Evolutionary conservation across 1,139 yeast species (phyloP).

Genomic region (Blastobotrys indianensis): DNA sequence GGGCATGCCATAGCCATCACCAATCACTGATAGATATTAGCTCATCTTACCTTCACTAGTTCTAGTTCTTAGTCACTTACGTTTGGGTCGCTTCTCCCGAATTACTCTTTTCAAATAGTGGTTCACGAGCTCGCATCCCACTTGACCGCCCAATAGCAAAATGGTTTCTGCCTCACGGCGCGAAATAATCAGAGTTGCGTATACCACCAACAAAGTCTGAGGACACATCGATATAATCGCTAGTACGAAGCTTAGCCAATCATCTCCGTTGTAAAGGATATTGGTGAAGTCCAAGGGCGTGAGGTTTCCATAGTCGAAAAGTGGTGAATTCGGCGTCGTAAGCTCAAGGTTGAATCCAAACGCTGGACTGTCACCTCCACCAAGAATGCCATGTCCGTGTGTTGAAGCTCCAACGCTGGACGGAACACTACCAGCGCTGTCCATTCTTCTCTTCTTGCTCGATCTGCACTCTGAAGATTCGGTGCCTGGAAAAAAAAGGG

Average conservation of each 20-base stretch:
- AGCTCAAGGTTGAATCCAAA: no score
- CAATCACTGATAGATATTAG: conserved; percentile 41
- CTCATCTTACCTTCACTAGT: background rate
- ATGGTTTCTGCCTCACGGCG: conserved; percentile 85
- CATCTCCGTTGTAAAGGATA: conserved; percentile 69
- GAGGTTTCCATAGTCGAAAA: no score
- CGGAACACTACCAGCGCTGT: no score
- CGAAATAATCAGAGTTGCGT: conserved; percentile 75
- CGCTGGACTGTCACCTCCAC: no score
- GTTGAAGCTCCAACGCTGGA: no score
- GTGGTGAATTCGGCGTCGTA: no score
- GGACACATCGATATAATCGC: conserved; percentile 84
- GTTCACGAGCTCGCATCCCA: conserved; percentile 68
- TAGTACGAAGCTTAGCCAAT: conserved; percentile 50
- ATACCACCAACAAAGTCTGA: conserved; percentile 68
- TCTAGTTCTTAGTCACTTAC: conserved; percentile 32
- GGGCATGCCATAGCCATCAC: conserved; percentile 87
- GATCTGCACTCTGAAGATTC: no score
- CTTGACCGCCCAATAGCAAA: conserved; percentile 79
- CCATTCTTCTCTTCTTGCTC: no score
- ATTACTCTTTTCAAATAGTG: conserved; percentile 58
- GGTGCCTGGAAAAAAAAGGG: no score
- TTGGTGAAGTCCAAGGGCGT: conserved; percentile 44
- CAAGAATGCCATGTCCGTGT: no score
- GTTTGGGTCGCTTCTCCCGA: conserved; percentile 69